Conservation (phyloP, 768 basidiomycete genomes). For the Suillus alpinus region DNA sequence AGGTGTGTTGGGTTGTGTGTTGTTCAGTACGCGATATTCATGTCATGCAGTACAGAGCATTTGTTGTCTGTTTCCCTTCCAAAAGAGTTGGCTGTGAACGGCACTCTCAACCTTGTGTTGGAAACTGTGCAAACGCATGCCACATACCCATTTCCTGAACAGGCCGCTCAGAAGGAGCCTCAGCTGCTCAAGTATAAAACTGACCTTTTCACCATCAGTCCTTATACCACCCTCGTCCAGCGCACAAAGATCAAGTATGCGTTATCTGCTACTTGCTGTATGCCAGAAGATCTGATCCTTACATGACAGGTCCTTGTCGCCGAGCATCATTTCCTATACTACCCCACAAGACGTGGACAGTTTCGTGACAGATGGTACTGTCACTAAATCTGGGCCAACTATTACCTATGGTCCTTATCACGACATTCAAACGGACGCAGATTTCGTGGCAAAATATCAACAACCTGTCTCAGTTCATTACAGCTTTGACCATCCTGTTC, state of each 20-base stretch:
- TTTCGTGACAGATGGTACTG: conserved; percentile 59
- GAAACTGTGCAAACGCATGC: conserved; percentile 78
- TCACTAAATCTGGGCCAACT: conserved; percentile 73
- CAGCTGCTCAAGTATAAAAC: conserved; percentile 79
- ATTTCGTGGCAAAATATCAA: conserved; percentile 61
- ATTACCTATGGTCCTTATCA: conserved; percentile 89
- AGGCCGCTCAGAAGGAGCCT: conserved; percentile 69
- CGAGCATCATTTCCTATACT: conserved; percentile 70
- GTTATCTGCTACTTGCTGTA: background rate
- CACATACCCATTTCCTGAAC: conserved; percentile 71
- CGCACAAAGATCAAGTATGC: conserved; percentile 84
- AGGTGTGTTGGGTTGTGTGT: conserved; percentile 43
- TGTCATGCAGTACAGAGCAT: conserved; percentile 41
- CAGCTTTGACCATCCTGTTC: conserved; percentile 74
- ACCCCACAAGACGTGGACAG: conserved; percentile 58
- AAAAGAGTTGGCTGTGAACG: conserved; percentile 52
- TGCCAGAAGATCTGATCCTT: conserved; percentile 4
- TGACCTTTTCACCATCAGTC: conserved; percentile 79
- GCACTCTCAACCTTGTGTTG: conserved; percentile 72
- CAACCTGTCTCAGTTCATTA: conserved; percentile 75
- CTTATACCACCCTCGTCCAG: conserved; percentile 78
- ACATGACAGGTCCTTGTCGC: conserved; percentile 58
- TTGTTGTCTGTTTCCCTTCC: conserved; percentile 66
- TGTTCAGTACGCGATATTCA: conserved; percentile 13
- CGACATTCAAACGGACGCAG: conserved; percentile 64